phyloP scores from a whole-genome alignment of 176 grass and related monocot genomes.

The Alloteropsis semialata region DNA sequence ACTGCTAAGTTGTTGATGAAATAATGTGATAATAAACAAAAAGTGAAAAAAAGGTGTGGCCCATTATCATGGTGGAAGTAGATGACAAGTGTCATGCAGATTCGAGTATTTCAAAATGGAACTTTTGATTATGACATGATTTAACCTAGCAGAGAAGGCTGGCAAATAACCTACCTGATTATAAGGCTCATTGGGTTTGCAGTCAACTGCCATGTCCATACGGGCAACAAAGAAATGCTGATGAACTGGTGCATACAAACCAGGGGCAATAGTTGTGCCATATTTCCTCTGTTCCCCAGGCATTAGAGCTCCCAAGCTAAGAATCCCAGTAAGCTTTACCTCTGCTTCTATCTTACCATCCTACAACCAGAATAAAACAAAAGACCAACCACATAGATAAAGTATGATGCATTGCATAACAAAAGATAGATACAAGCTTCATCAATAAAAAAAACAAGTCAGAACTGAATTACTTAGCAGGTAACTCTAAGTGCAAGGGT shows the following conservation, averaged over 20 bases:
- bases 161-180: constrained; percentile 64
- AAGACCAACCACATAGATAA: background rate
- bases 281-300: constrained; percentile 92
- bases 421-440: background rate
- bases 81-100: background rate
- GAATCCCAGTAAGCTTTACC: constrained; percentile 96
- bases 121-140: background rate
- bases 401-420: background rate
- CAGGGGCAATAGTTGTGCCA: constrained; percentile 94
- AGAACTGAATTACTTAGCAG: background rate
- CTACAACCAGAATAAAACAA: constrained; percentile 32
- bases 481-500: background rate
- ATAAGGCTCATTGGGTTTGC: constrained; percentile 84
- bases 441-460: background rate
- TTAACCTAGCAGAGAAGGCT: background rate
- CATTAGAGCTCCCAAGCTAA: constrained; percentile 91
- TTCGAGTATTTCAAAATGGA: background rate
- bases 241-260: constrained; percentile 97
- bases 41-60: background rate
- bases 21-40: background rate
- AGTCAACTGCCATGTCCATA: constrained; percentile 97
- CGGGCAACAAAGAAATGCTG: constrained; percentile 99
- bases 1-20: background rate
- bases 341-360: constrained; percentile 99
- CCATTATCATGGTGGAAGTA: background rate